A percentile compares a stretch with the other conserved stretches of the same genome.
Conservation (phyloP, 2,329 filamentous ascomycete species). For the Monosporascus sp. region DNA sequence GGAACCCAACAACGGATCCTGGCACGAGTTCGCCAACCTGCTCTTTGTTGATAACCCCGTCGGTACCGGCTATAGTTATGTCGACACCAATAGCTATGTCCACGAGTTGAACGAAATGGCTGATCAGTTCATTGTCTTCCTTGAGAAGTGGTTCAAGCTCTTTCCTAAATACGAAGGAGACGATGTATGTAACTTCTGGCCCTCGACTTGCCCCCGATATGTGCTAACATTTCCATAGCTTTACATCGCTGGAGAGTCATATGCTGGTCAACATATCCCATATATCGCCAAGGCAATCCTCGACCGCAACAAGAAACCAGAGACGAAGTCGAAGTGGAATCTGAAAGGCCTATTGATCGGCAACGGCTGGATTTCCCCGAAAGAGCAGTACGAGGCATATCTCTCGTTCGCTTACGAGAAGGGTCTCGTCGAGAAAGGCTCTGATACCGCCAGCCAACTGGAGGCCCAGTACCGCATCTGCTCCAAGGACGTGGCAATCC, state of each 20-base stretch:
- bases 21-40: slow-evolving; percentile 96
- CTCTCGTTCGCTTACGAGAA: slow-evolving; percentile 74
- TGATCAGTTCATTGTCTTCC: slow-evolving; percentile 76
- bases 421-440: slow-evolving; percentile 64
- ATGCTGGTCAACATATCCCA: slow-evolving; percentile 93
- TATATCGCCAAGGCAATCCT: slow-evolving; percentile 92
- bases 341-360: slow-evolving; percentile 85
- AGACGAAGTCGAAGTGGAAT: slow-evolving; percentile 58
- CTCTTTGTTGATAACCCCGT: slow-evolving; percentile 97
- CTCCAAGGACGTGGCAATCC: slow-evolving; percentile 49
- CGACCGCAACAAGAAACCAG: slow-evolving; percentile 69
- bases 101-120: slow-evolving; percentile 87
- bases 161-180: slow-evolving; percentile 91
- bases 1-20: slow-evolving; percentile 84
- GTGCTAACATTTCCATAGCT: slow-evolving; percentile 48
- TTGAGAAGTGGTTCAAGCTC: slow-evolving; percentile 84
- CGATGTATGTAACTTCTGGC: slow-evolving; percentile 60
- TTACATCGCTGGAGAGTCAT: slow-evolving; percentile 94
- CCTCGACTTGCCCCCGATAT: background rate
- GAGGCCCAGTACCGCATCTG: slow-evolving; percentile 67
- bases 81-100: slow-evolving; percentile 81
- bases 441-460: slow-evolving; percentile 56
- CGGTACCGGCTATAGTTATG: slow-evolving; percentile 93
- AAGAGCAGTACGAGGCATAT: slow-evolving; percentile 85
- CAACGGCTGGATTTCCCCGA: slow-evolving; percentile 93